A percentile compares a stretch with the other conserved stretches of the same genome.
Evolutionary conservation across 345 rosid genomes (phyloP).

Genomic region (Mallotus nudiflorus): DNA sequence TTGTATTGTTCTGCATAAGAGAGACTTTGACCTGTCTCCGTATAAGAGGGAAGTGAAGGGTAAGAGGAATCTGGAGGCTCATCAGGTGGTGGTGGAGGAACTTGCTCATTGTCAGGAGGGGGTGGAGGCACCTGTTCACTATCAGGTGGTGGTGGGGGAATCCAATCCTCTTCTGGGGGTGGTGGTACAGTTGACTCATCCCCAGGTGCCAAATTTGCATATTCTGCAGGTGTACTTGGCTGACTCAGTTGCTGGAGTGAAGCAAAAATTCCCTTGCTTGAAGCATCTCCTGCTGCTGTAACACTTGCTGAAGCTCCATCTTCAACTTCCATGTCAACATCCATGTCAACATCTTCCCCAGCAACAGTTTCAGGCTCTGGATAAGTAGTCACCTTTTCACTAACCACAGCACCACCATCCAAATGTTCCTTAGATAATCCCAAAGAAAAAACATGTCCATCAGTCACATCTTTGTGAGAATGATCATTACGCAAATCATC

Average conservation of each 20-base stretch:
- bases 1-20: conserved; percentile 53
- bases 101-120: conserved; percentile 61
- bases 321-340: conserved; percentile 97
- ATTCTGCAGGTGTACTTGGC: conserved; percentile 40
- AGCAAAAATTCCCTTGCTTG: conserved; percentile 29
- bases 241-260: conserved; percentile 30
- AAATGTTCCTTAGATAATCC: conserved; percentile 38
- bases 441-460: conserved; percentile 22
- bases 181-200: conserved; percentile 47
- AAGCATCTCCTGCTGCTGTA: conserved; percentile 21
- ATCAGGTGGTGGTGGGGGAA: conserved; percentile 93
- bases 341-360: conserved; percentile 86
- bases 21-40: conserved; percentile 48
- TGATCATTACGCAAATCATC: conserved; percentile 22
- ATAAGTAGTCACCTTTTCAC: conserved; percentile 30
- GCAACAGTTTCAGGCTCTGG: conserved; percentile 28
- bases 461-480: conserved; percentile 2
- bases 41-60: conserved; percentile 44
- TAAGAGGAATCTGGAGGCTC: conserved; percentile 63
- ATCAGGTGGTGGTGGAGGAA: conserved; percentile 55
- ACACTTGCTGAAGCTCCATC: conserved; percentile 42
- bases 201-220: conserved; percentile 21
- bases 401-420: conserved; percentile 28
- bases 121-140: conserved; percentile 79
- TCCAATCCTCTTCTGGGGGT: conserved; percentile 83